Evolutionary conservation across 2,329 filamentous ascomycete species (phyloP), one percentile per base, ranked within the genome.

Genomic region (Xylaria sp.): DNA sequence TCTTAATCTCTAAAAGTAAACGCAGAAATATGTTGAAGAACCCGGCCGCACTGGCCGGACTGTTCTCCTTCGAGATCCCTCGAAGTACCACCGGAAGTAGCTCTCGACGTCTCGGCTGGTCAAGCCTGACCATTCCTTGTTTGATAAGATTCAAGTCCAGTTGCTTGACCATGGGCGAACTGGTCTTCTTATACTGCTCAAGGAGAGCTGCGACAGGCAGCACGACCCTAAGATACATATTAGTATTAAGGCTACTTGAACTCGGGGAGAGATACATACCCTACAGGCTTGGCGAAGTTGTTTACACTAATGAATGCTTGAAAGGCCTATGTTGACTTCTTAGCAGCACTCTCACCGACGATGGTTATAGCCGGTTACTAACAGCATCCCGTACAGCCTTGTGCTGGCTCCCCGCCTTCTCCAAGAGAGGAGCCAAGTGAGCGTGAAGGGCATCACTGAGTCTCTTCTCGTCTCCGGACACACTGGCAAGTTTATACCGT

Each of bases 111-210:
- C 93, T 88, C 48, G 79, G 66, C 11, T 76, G 71, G 26, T 76
- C 71, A 19, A 83, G 69, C 2, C 81, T 77, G 39, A 76, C 71
- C 22, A 84, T 66, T 39, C 93, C 94, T 68, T 96, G 91, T 66
- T 95, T 90, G 37, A 97, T 89, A 69, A 96, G 96, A 17, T 89
- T 80, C 39, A 97, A 77, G 72, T 97, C 92, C 63, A 97, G 89
- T 69, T 96, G 90, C 59, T 91, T 88, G 60, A 99, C 85, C 37
- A 97, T 79, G 1, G 87, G 78, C 11, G 87, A 88, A 38, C 85
- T 79, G 37, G 84, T 85, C 19, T 90, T 84, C 71, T 95, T 96
- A 79, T 96, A 97, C 71, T 97, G 94, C 63, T 92, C 88, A 50
- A 97, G 73, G 17, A 99, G 79, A 16, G 87, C 85, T n/a, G 85